Percentiles rank a stretch among this genome's conserved stretches.
Conservation (phyloP, 2,329 filamentous ascomycete genomes). For the Penicillium sclerotiorum region DNA sequence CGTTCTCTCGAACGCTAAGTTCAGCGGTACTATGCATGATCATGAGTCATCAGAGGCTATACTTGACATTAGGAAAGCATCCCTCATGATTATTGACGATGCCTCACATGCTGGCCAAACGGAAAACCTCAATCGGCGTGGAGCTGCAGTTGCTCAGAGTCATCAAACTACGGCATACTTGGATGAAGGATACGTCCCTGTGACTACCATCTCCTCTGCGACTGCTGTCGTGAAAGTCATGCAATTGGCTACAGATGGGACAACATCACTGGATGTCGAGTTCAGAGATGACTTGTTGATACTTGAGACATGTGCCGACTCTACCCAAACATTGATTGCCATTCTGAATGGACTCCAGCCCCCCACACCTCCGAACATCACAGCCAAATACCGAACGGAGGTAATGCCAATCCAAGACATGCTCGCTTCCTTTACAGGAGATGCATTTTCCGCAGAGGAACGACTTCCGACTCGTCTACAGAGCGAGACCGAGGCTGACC, state of each 20-base stretch:
- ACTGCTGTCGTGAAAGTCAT: conserved; percentile 66
- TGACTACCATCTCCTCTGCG: conserved; percentile 85
- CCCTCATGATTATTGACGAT: conserved; percentile 81
- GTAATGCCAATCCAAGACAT: conserved; percentile 85
- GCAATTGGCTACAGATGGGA: conserved; percentile 57
- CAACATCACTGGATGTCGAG: conserved; percentile 75
- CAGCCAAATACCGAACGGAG: conserved; percentile 83
- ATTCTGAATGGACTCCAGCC: conserved; percentile 79
- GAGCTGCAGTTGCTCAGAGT: conserved; percentile 33
- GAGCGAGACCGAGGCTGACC: conserved; percentile 51
- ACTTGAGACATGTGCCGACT: conserved; percentile 94
- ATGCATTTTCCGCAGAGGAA: conserved; percentile 65
- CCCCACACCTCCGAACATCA: conserved; percentile 78
- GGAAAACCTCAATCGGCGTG: conserved; percentile 35
- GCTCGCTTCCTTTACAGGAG: conserved; percentile 84
- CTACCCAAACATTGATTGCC: conserved; percentile 85
- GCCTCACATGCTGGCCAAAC: conserved; percentile 51
- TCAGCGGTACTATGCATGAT: conserved; percentile 69
- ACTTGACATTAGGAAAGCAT: conserved; percentile 75
- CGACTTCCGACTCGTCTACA: conserved; percentile 24
- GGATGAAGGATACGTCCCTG: conserved; percentile 75
- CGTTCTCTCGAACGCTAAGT: conserved; percentile 74
- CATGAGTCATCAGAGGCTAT: conserved; percentile 65
- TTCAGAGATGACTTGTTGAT: conserved; percentile 84
- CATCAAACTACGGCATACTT: conserved; percentile 55